Percentiles rank a stretch among this genome's conserved stretches.
phyloP scores from a whole-genome alignment of 2,329 filamentous ascomycete genomes.

The Sporothrix protearum region DNA sequence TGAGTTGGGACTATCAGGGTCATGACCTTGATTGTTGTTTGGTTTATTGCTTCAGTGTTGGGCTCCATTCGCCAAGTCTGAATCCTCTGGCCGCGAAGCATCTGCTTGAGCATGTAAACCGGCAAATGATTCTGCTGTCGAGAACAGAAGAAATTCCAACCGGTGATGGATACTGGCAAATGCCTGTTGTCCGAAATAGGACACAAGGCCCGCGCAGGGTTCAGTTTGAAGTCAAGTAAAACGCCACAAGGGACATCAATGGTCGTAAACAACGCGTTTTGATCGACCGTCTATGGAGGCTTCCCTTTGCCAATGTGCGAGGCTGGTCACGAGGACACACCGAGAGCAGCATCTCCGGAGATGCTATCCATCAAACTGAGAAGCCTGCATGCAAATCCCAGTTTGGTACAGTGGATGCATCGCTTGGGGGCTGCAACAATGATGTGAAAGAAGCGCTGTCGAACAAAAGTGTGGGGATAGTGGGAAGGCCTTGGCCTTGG shows the following conservation, averaged over 20 bases:
- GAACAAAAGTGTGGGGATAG: neutral
- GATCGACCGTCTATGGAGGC: neutral
- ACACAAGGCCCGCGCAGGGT: neutral
- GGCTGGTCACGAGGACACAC: slow-evolving; percentile 1
- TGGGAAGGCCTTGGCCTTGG: slow-evolving; percentile 2
- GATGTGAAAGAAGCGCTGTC: neutral
- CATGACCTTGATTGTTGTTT: neutral
- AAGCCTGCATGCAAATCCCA: neutral
- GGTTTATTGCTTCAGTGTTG: neutral
- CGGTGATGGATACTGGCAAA: neutral
- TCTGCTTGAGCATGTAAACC: neutral
- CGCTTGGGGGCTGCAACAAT: neutral
- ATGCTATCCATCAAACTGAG: neutral
- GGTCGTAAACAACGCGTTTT: neutral
- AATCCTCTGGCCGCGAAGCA: neutral
- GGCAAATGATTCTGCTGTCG: neutral
- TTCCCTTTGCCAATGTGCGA: slow-evolving; percentile 7
- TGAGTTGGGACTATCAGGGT: neutral
- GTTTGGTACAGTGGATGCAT: too few relatives aligned
- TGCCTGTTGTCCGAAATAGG: neutral
- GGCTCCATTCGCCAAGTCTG: neutral
- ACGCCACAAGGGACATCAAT: neutral
- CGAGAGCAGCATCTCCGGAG: neutral
- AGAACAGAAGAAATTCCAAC: neutral
- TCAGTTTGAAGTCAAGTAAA: neutral